A percentile compares a stretch with the other conserved stretches of the same genome.
Conservation (phyloP, 2,329 filamentous ascomycete species). For the Pseudopyrenochaeta lycopersici region DNA sequence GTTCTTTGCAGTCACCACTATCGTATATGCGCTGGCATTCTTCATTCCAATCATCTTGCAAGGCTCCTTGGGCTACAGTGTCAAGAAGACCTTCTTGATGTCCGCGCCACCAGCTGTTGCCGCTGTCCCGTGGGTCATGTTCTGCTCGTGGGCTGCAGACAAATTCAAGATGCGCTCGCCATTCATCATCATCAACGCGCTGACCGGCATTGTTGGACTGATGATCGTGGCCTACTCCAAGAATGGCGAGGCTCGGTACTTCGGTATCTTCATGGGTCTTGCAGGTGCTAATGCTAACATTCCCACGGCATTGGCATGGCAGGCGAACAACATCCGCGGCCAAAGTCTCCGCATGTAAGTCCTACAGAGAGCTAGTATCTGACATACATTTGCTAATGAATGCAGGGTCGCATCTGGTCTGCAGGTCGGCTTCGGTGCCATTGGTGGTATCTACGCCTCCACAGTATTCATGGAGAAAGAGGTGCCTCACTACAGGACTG, state of each 20-base stretch:
- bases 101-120: conserved; percentile 35
- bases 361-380: background rate
- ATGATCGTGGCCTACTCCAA: conserved; percentile 54
- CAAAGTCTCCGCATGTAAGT: conserved; percentile 24
- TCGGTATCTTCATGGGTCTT: conserved; percentile 57
- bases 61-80: conserved; percentile 28
- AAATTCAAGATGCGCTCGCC: conserved; percentile 27
- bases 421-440: conserved; percentile 42
- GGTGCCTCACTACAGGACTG: conserved; percentile 32
- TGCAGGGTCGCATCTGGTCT: conserved; percentile 37
- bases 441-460: conserved; percentile 42
- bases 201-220: conserved; percentile 57
- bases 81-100: conserved; percentile 30
- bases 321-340: conserved; percentile 19
- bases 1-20: conserved; percentile 24
- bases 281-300: conserved; percentile 62
- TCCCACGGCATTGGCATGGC: conserved; percentile 42
- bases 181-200: conserved; percentile 29
- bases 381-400: background rate
- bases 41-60: conserved; percentile 37
- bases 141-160: conserved; percentile 32
- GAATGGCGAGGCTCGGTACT: conserved; percentile 53
- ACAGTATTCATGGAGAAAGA: conserved; percentile 42
- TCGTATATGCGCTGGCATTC: conserved; percentile 26
- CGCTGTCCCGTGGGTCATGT: conserved; percentile 30